A percentile compares a stretch with the other conserved stretches of the same genome.
Conservation (phyloP, 2,329 filamentous ascomycete species). For the Albophoma yamanashiensis region DNA sequence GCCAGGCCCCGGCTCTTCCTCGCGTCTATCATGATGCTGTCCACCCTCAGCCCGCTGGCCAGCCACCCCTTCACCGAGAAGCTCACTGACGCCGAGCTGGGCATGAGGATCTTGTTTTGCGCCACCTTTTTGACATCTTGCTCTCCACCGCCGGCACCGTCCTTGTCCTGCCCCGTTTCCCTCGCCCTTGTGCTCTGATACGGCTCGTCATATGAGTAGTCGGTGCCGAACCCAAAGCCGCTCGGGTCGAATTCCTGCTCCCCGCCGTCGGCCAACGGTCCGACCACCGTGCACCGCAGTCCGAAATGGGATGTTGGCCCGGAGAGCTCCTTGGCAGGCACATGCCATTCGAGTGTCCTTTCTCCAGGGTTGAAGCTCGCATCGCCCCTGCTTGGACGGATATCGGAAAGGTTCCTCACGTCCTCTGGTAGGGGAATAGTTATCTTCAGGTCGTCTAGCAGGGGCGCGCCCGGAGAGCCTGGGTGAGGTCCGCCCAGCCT, state of each 20-base stretch:
- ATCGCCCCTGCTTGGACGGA: slow-evolving; percentile 73
- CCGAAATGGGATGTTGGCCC: slow-evolving; percentile 58
- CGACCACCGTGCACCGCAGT: slow-evolving; percentile 71
- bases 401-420: slow-evolving; percentile 74
- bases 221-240: slow-evolving; percentile 39
- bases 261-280: slow-evolving; percentile 41
- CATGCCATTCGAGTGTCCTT: slow-evolving; percentile 67
- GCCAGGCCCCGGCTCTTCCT: slow-evolving; percentile 78
- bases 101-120: slow-evolving; percentile 69
- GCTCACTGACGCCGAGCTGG: slow-evolving; percentile 64
- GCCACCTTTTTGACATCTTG: slow-evolving; percentile 47
- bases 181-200: slow-evolving; percentile 37
- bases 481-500: slow-evolving; percentile 30
- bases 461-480: slow-evolving; percentile 46
- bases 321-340: slow-evolving; percentile 66
- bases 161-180: slow-evolving; percentile 21
- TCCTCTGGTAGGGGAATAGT: slow-evolving; percentile 67
- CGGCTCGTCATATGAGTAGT: slow-evolving; percentile 43
- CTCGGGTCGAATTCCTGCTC: slow-evolving; percentile 37
- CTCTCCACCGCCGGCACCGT: slow-evolving; percentile 24
- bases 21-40: slow-evolving; percentile 58
- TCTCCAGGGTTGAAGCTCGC: slow-evolving; percentile 70
- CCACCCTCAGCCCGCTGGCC: slow-evolving; percentile 56
- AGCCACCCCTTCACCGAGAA: slow-evolving; percentile 61
- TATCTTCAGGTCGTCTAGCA: slow-evolving; percentile 67